Evolutionary conservation across 1,284 basidiomycete species (phyloP), one percentile per base, ranked within the genome.

Genomic region (Hypsizygus ulmarius): DNA sequence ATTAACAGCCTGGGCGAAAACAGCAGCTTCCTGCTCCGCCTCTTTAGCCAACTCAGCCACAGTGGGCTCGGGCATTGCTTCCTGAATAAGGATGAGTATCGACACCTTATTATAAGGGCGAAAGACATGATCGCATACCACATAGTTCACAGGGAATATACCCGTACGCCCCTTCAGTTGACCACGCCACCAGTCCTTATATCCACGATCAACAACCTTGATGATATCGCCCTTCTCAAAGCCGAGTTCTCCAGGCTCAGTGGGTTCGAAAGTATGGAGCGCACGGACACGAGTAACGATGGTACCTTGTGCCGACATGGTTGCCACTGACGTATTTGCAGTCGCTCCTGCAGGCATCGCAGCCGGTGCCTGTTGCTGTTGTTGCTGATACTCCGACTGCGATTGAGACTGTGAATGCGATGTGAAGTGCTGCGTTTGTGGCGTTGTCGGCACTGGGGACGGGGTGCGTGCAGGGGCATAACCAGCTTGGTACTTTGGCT

Each of bases 161-260:
- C 97, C 97, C 6, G 93, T 94, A 51, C 90, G 77, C 1, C 95
- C 94, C 58, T 89, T 89, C 33, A 94, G 70, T 59, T 98, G 95
- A 1, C 97, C 97, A 39, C 93, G 76, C 95, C 96, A 99, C 97
- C 97, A 99, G 64, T 98, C 93, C 61, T 94, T 90, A 70, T 97
- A 97, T 19, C 90, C 90, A 35, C 92, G 83, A 66, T 98, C 94
- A 8, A 99, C 84, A 11, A 98, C 96, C 59, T 95, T 94, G 71
- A 99, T 95, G 44, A 97, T 75, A 60, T 99, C 97, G 2, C 95
- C 97, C 57, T 90, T 90, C 48, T 90, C 84, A 64, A 99, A 97
- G 1, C 85, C 84, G 4, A 99, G 77, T 68, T 99, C 97, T 10
- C 95, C 96, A 0, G 86, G 79, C 63, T 97, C 93, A 0, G 86